Base-by-base conservation (phyloP, 2,329 filamentous ascomycete genomes). In the Stylonectria norvegica region DNA sequence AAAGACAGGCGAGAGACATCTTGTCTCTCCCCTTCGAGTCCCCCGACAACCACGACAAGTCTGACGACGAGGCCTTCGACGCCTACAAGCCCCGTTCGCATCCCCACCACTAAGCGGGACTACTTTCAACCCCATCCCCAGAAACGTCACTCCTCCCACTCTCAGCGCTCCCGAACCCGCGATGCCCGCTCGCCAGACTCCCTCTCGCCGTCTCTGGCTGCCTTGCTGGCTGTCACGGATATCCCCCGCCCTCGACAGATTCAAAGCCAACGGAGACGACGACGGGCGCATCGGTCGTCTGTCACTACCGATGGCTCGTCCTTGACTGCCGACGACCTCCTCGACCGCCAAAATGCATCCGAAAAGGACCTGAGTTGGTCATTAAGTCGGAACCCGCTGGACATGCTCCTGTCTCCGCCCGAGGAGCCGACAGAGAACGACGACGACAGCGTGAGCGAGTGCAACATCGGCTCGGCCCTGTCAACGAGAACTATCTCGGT, bases 151-250 rank as follows among this genome's bases (percentile, higher is more conserved):
- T 58, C 65, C 42, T 59, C 57, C 17, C 63, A 69, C 42, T 58
- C 57, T 18, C 63, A 69, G 35, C 64, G 64, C 30, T 61, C 61
- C 27, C 52, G 53, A 32, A 59, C 62, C 7, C 65, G 62, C 43
- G 68, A 74, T 38, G 60, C 66, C 2, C 72, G 75, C 55, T 72
- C 72, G 1, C 70, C 76, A 5, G 75, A 79, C 42, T 65, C 70
- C 12, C 67, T 83, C 16, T 74, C 79, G 5, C 71, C 79, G 0
- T 80, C 78, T 0, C 71, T 83, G 19, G 78, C 78, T 5, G 77
- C 78, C 10, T 65, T 84, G 19, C 66, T 84, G 22, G 80, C 80
- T 20, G 68, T 80, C 38, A 84, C 80, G 20, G 74, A 71, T 46
- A 84, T 84, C 35, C 80, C 77, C 3, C 68, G 50, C 61, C 72